Conservation (phyloP, 306 rosid genomes). For the Dicorynia guianensis region DNA sequence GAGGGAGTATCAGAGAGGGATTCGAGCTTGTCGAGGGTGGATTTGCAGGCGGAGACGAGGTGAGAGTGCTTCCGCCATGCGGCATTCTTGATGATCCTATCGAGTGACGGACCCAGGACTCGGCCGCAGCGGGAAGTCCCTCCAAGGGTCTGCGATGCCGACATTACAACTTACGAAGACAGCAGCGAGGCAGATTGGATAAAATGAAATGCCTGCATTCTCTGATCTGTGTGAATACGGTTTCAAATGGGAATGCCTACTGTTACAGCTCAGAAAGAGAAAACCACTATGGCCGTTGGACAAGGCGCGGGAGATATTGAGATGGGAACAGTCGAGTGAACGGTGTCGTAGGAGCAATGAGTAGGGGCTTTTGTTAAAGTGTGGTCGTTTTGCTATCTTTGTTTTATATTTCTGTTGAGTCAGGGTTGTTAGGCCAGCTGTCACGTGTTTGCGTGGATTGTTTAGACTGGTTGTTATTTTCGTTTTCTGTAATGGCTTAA, state of each 20-base stretch:
- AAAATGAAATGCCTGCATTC: slow-evolving; percentile 17
- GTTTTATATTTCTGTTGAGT: too few relatives aligned
- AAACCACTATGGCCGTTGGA: too few relatives aligned
- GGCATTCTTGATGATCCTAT: slow-evolving; percentile 93
- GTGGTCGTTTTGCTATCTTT: too few relatives aligned
- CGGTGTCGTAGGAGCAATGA: too few relatives aligned
- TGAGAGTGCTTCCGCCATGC: slow-evolving; percentile 99
- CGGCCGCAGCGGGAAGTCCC: slow-evolving; percentile 92
- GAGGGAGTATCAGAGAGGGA: slow-evolving; percentile 70
- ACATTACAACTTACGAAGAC: slow-evolving; percentile 53
- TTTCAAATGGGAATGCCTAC: neutral
- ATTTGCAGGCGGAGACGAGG: slow-evolving; percentile 89
- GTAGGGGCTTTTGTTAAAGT: too few relatives aligned
- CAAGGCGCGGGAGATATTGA: too few relatives aligned
- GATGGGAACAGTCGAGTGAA: too few relatives aligned
- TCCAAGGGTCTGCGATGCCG: slow-evolving; percentile 90
- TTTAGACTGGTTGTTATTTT: too few relatives aligned
- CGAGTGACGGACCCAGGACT: slow-evolving; percentile 86
- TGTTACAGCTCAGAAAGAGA: too few relatives aligned
- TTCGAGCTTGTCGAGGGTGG: slow-evolving; percentile 90
- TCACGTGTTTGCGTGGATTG: too few relatives aligned
- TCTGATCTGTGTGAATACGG: slow-evolving; percentile 1
- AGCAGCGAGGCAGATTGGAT: slow-evolving; percentile 9
- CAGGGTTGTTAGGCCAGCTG: too few relatives aligned
- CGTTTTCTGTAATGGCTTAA: too few relatives aligned